Percentiles rank a stretch among this genome's conserved stretches.
These are phyloP conservation scores for Alternaria longipes DNA, from an alignment of 2,329 filamentous ascomycete genomes.

Conservation along the genomic window DNA sequence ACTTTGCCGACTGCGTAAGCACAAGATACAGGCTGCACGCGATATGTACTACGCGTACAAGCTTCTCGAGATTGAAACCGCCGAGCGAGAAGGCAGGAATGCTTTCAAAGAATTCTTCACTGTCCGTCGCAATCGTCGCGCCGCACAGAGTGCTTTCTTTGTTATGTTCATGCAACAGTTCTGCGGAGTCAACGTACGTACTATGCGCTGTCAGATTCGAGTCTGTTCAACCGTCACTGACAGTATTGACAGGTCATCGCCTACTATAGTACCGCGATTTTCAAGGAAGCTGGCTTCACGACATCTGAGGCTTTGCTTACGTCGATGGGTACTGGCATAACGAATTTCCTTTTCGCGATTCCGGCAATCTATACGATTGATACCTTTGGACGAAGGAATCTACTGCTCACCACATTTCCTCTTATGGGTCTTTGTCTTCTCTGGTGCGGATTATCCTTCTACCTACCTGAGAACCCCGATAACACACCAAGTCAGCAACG, in stretches of 20 bases:
- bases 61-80: conserved; percentile 49
- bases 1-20: conserved; percentile 63
- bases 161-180: conserved; percentile 52
- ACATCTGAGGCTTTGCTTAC: conserved; percentile 48
- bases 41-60: conserved; percentile 63
- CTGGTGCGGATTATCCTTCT: conserved; percentile 43
- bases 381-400: conserved; percentile 55
- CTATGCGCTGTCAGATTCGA: accelerated
- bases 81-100: conserved; percentile 44
- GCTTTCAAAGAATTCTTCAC: conserved; percentile 46
- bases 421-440: conserved; percentile 55
- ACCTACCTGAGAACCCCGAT: conserved; percentile 28
- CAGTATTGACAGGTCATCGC: conserved; percentile 31
- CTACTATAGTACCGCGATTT: conserved; percentile 42
- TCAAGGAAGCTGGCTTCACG: conserved; percentile 47
- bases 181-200: conserved; percentile 36
- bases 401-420: conserved; percentile 58
- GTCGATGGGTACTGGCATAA: conserved; percentile 57
- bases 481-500: conserved; percentile 28
- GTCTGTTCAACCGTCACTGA: neutral
- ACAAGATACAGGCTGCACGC: conserved; percentile 63
- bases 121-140: conserved; percentile 46
- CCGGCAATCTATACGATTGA: conserved; percentile 57
- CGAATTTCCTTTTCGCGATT: conserved; percentile 58
- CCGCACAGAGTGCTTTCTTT: conserved; percentile 45